Conservation (phyloP, 129 eudicot genomes). For the Mikania micrantha region DNA sequence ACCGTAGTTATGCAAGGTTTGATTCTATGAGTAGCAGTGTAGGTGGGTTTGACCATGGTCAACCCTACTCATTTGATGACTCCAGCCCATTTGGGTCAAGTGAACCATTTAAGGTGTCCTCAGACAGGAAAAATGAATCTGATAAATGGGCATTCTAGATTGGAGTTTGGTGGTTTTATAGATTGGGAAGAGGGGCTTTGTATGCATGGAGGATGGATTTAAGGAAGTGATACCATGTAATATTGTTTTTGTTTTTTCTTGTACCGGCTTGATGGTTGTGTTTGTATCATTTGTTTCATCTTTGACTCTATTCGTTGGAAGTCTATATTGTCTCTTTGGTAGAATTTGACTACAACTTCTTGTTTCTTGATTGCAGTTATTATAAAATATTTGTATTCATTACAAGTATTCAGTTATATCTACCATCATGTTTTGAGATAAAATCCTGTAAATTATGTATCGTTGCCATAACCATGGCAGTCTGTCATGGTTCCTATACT, state of each 20-base stretch:
- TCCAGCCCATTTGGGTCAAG: slow-evolving; percentile 80
- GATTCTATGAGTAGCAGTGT: slow-evolving; percentile 61
- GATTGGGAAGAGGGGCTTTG: too few species aligned
- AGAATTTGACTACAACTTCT: slow-evolving; percentile 9
- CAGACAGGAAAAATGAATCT: slow-evolving; percentile 55
- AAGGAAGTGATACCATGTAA: neutral
- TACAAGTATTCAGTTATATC: neutral
- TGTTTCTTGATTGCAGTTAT: neutral
- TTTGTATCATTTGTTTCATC: slow-evolving; percentile 22
- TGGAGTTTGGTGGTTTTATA: slow-evolving; percentile 15
- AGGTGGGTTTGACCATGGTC: slow-evolving; percentile 57
- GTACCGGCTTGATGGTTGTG: slow-evolving; percentile 13
- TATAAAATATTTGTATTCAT: slow-evolving; percentile 4
- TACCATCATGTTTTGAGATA: too few species aligned
- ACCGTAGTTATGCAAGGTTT: slow-evolving; percentile 37
- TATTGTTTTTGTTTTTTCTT: neutral
- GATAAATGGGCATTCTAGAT: slow-evolving; percentile 62
- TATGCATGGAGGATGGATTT: neutral
- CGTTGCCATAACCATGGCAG: too few species aligned
- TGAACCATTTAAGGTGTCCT: slow-evolving; percentile 81
- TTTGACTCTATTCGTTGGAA: neutral
- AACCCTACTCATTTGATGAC: slow-evolving; percentile 69
- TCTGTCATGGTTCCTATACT: too few species aligned
- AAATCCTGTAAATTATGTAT: too few species aligned
- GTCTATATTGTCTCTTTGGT: slow-evolving; percentile 8